phyloP scores from a whole-genome alignment of 495 filamentous ascomycete genomes.

The Trichoderma asperelloides region DNA sequence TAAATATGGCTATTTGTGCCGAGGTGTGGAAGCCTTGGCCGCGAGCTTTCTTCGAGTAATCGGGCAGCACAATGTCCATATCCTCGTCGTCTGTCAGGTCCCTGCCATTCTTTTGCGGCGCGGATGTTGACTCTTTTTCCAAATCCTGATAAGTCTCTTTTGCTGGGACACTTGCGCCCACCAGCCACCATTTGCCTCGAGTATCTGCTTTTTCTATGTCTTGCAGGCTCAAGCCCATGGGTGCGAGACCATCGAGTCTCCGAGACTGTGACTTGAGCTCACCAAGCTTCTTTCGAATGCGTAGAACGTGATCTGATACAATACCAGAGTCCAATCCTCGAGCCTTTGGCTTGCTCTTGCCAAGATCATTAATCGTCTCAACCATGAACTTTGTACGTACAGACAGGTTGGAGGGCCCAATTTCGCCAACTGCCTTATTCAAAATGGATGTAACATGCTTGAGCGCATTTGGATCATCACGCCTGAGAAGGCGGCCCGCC shows the following conservation, averaged over 20 bases:
- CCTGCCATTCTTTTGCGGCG: conserved; percentile 18
- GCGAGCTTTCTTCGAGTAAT: conserved; percentile 37
- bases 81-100: conserved; percentile 38
- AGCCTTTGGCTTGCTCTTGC: conserved; percentile 85
- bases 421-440: conserved; percentile 24
- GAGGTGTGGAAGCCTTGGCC: conserved; percentile 93
- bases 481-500: conserved; percentile 71
- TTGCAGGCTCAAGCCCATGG: conserved; percentile 59
- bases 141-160: conserved; percentile 11
- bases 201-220: conserved; percentile 76
- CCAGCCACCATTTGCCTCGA: conserved; percentile 96
- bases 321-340: conserved; percentile 52
- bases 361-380: conserved; percentile 86
- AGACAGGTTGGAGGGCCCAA: conserved; percentile 46
- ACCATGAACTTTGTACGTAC: conserved; percentile 97
- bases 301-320: conserved; percentile 64
- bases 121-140: conserved; percentile 15
- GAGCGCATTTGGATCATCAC: conserved; percentile 82
- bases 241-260: conserved; percentile 48
- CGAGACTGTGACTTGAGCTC: conserved; percentile 49
- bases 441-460: conserved; percentile 75
- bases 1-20: conserved; percentile 83
- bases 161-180: conserved; percentile 58
- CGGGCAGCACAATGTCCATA: conserved; percentile 17
- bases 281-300: conserved; percentile 62